Percentiles rank a stretch among this genome's conserved stretches.
Evolutionary conservation across 495 filamentous ascomycete genomes (phyloP).

Genomic region (Penicillium angulare): DNA sequence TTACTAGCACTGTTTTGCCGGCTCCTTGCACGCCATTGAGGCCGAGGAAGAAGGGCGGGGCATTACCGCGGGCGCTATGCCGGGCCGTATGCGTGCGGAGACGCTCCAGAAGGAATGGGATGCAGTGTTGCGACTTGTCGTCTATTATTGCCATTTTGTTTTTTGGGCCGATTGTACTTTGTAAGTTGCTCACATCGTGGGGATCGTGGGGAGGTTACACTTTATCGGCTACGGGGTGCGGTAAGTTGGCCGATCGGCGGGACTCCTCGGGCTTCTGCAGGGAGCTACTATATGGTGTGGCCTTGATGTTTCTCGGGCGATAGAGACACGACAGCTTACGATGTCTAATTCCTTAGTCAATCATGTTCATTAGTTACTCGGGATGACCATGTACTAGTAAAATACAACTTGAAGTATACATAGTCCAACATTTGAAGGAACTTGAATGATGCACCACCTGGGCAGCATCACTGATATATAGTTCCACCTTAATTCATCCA

Average conservation of each 20-base stretch:
- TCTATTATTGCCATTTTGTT: slow-evolving; percentile 54
- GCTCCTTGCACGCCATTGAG: slow-evolving; percentile 75
- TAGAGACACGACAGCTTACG: background rate
- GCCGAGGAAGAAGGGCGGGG: slow-evolving; percentile 59
- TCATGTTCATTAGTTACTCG: too few species aligned
- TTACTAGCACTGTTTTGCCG: slow-evolving; percentile 85
- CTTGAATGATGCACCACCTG: too few species aligned
- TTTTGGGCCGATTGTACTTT: too few species aligned
- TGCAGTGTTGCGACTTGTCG: slow-evolving; percentile 84
- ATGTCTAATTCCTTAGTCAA: too few species aligned
- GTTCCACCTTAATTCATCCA: too few species aligned
- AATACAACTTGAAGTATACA: too few species aligned
- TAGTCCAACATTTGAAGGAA: too few species aligned
- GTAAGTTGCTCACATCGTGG: too few species aligned
- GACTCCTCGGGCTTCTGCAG: slow-evolving; percentile 19
- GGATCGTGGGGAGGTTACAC: background rate
- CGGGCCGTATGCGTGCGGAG: slow-evolving; percentile 51
- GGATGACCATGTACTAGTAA: too few species aligned
- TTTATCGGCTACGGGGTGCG: slow-evolving; percentile 17
- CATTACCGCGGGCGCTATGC: slow-evolving; percentile 32
- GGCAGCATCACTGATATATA: too few species aligned
- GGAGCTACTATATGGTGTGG: background rate
- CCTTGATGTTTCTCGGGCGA: slow-evolving; percentile 7
- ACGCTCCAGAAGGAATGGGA: slow-evolving; percentile 76
- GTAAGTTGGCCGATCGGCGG: slow-evolving; percentile 18